Percentiles rank a stretch among this genome's conserved stretches.
Evolutionary conservation across 805 yeast genomes (phyloP).

Genomic region (Barnettozyma botsteinii): DNA sequence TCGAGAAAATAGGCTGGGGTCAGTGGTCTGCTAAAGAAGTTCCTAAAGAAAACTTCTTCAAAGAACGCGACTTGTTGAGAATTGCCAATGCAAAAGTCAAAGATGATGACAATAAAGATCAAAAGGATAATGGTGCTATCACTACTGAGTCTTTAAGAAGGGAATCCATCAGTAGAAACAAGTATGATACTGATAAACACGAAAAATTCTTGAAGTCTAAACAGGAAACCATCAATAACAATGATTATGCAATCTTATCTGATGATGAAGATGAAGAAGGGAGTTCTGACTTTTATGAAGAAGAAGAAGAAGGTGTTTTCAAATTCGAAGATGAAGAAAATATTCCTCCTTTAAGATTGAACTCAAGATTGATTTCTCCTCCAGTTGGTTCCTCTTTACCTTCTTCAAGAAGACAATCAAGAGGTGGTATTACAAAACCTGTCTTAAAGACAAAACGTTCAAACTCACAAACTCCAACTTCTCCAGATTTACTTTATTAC

Average conservation of each 20-base stretch:
- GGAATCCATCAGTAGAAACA: conserved; percentile 26
- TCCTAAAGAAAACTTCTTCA: conserved; percentile 29
- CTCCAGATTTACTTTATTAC: conserved; percentile 25
- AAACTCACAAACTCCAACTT: conserved; percentile 32
- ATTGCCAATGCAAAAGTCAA: conserved; percentile 37
- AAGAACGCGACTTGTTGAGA: conserved; percentile 38
- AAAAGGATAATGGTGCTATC: conserved; percentile 4
- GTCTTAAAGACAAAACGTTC: conserved; percentile 25
- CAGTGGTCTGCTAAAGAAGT: conserved; percentile 81
- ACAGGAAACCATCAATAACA: conserved; percentile 30
- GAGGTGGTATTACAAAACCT: conserved; percentile 24
- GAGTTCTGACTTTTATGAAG: conserved; percentile 27
- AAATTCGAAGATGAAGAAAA: conserved; percentile 34
- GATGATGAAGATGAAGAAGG: conserved; percentile 32
- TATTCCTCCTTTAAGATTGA: conserved; percentile 23
- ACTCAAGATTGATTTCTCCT: conserved; percentile 21
- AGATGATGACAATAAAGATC: conserved; percentile 26
- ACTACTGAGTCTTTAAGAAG: conserved; percentile 26
- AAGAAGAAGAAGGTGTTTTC: conserved; percentile 25
- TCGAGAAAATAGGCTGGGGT: conserved; percentile 97
- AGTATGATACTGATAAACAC: conserved; percentile 24
- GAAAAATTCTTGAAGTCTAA: conserved; percentile 18
- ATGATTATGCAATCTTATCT: conserved; percentile 26
- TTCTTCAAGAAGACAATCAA: conserved; percentile 17
- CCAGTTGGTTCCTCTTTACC: conserved; percentile 13